These are phyloP conservation scores for Trichoderma sp. DNA, from an alignment of 2,329 filamentous ascomycete species.

Conservation along the genomic window DNA sequence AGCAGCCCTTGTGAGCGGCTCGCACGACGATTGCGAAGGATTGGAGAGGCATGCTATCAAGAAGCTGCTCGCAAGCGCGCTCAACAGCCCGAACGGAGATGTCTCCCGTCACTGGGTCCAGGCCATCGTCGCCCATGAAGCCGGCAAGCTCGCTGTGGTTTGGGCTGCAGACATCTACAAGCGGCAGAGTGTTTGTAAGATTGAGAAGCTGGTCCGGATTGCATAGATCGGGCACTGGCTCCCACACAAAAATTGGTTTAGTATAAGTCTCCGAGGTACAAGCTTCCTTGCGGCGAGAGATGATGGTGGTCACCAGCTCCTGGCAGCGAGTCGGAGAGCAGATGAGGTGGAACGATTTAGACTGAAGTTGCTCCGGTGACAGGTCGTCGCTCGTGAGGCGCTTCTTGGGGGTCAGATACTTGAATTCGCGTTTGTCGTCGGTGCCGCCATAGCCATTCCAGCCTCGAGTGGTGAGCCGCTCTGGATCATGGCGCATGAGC, in stretches of 20 bases:
- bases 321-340: slow-evolving; percentile 80
- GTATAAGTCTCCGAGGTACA: slow-evolving; percentile 43
- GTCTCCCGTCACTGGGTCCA: slow-evolving; percentile 58
- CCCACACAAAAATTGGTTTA: slow-evolving; percentile 85
- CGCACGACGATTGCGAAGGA: slow-evolving; percentile 71
- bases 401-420: slow-evolving; percentile 84
- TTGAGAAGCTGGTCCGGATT: slow-evolving; percentile 69
- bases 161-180: slow-evolving; percentile 70
- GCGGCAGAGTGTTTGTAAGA: slow-evolving; percentile 64
- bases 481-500: slow-evolving; percentile 66
- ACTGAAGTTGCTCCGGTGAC: slow-evolving; percentile 65
- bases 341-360: slow-evolving; percentile 84
- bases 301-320: slow-evolving; percentile 73
- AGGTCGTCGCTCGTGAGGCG: slow-evolving; percentile 77
- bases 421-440: slow-evolving; percentile 74
- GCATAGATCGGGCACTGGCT: slow-evolving; percentile 90
- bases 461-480: slow-evolving; percentile 79
- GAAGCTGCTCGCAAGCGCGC: slow-evolving; percentile 63
- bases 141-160: slow-evolving; percentile 88
- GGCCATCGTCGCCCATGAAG: slow-evolving; percentile 71
- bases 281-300: slow-evolving; percentile 56
- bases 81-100: slow-evolving; percentile 59
- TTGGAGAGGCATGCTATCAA: slow-evolving; percentile 66
- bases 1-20: slow-evolving; percentile 73
- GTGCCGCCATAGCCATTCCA: slow-evolving; percentile 87